Evolutionary conservation across 2,329 filamentous ascomycete species (phyloP).

Genomic region (Ophiobolus disseminans): DNA sequence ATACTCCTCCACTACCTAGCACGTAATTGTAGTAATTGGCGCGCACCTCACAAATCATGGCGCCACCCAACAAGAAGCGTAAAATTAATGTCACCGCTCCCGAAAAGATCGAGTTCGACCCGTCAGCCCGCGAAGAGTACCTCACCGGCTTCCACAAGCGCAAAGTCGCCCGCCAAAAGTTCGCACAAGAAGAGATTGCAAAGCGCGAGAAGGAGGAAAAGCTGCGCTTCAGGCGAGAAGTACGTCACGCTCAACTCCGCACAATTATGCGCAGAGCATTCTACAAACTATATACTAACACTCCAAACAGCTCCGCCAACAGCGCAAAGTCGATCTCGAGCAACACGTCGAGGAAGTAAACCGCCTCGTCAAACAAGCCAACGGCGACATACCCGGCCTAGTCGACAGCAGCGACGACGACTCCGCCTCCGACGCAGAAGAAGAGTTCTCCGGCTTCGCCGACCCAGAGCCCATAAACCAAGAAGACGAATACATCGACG

Average conservation of each 20-base stretch:
- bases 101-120: constrained; percentile 87
- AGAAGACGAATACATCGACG: constrained; percentile 94
- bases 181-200: constrained; percentile 81
- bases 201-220: constrained; percentile 80
- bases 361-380: constrained; percentile 69
- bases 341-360: constrained; percentile 81
- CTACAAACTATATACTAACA: constrained; percentile 3
- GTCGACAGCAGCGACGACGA: constrained; percentile 42
- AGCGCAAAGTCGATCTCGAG: constrained; percentile 81
- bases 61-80: constrained; percentile 43
- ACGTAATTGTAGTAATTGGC: constrained; percentile 1
- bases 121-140: constrained; percentile 79
- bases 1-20: constrained; percentile 15
- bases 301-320: constrained; percentile 74
- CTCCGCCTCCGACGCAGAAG: constrained; percentile 64
- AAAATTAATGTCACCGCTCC: constrained; percentile 56
- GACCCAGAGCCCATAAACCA: constrained; percentile 71
- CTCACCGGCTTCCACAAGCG: constrained; percentile 97
- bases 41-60: constrained; percentile 8
- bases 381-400: constrained; percentile 49
- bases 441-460: constrained; percentile 45
- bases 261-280: not conserved
- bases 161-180: constrained; percentile 83
- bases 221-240: constrained; percentile 76
- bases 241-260: constrained; percentile 50